These are phyloP conservation scores for Globisporangium apiculatum DNA, from an alignment of 352 stramenopile genomes.

Conservation along the genomic window DNA sequence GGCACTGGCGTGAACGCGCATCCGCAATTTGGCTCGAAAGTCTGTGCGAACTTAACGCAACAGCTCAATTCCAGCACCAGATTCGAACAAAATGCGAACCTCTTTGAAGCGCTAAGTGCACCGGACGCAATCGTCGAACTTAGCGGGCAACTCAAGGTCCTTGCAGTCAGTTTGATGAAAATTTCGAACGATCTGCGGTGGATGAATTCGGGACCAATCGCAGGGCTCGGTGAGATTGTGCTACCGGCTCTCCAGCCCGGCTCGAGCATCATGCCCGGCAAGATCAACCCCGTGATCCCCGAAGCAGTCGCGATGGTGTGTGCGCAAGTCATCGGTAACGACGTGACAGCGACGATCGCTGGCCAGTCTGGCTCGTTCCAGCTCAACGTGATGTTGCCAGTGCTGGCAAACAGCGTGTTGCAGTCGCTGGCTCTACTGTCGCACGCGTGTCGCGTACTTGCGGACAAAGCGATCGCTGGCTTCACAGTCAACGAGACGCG, in stretches of 20 bases:
- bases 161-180: constrained; percentile 91
- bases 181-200: constrained; percentile 93
- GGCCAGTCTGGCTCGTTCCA: constrained; percentile 46
- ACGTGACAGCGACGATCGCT: constrained; percentile 43
- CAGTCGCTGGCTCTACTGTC: constrained; percentile 36
- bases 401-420: constrained; percentile 44
- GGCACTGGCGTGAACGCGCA: constrained; percentile 60
- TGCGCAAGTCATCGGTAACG: constrained; percentile 50
- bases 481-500: constrained; percentile 36
- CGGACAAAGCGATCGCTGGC: constrained; percentile 35
- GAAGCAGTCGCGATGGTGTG: constrained; percentile 53
- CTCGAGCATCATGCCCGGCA: constrained; percentile 95
- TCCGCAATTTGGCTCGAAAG: constrained; percentile 32
- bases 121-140: constrained; percentile 92
- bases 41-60: constrained; percentile 29
- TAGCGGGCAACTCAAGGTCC: constrained; percentile 87
- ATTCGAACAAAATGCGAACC: constrained; percentile 46
- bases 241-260: constrained; percentile 90
- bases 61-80: constrained; percentile 19
- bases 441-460: constrained; percentile 30
- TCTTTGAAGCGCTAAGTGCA: constrained; percentile 86
- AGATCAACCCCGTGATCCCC: constrained; percentile 90
- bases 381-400: constrained; percentile 55
- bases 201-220: constrained; percentile 89
- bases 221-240: constrained; percentile 89